phyloP scores from a whole-genome alignment of 495 filamentous ascomycete species.

The Chaetomium fimeti region DNA sequence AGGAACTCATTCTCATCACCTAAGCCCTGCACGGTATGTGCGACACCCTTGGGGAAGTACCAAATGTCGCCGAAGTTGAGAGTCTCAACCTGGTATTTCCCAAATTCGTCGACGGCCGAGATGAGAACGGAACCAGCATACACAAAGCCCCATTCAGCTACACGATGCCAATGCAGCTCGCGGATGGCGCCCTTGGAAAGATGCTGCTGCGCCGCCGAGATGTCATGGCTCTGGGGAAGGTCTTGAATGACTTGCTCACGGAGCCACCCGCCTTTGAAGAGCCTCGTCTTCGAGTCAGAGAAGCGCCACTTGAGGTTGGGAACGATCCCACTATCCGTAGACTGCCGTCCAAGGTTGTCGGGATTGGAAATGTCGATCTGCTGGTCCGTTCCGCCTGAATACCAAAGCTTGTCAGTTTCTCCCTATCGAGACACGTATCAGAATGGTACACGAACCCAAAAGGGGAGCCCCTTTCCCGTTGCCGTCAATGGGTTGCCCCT shows the following conservation, averaged over 20 bases:
- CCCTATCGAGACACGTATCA: neutral
- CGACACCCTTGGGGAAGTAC: slow-evolving; percentile 57
- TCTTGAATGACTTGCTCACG: slow-evolving; percentile 62
- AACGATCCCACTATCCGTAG: slow-evolving; percentile 59
- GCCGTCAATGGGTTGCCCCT: slow-evolving; percentile 55
- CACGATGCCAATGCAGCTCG: slow-evolving; percentile 66
- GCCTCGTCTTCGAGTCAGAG: slow-evolving; percentile 58
- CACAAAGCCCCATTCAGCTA: slow-evolving; percentile 65
- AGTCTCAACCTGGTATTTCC: slow-evolving; percentile 53
- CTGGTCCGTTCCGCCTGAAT: slow-evolving; percentile 50
- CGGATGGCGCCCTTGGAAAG: slow-evolving; percentile 61
- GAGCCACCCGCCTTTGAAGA: slow-evolving; percentile 62
- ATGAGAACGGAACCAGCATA: slow-evolving; percentile 57
- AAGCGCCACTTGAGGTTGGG: slow-evolving; percentile 66
- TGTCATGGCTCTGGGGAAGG: slow-evolving; percentile 59
- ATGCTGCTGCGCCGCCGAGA: slow-evolving; percentile 63
- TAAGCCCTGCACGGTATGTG: slow-evolving; percentile 58
- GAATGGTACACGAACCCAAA: slow-evolving; percentile 42
- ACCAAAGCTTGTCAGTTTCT: slow-evolving; percentile 13
- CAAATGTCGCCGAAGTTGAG: slow-evolving; percentile 45
- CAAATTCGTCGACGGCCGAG: slow-evolving; percentile 60
- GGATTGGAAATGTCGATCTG: slow-evolving; percentile 58
- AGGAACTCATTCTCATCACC: slow-evolving; percentile 65
- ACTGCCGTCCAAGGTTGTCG: slow-evolving; percentile 56
- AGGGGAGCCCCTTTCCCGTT: slow-evolving; percentile 58